Evolutionary conservation across 2,329 filamentous ascomycete species (phyloP).

Genomic region (Paramyrothecium sp.): DNA sequence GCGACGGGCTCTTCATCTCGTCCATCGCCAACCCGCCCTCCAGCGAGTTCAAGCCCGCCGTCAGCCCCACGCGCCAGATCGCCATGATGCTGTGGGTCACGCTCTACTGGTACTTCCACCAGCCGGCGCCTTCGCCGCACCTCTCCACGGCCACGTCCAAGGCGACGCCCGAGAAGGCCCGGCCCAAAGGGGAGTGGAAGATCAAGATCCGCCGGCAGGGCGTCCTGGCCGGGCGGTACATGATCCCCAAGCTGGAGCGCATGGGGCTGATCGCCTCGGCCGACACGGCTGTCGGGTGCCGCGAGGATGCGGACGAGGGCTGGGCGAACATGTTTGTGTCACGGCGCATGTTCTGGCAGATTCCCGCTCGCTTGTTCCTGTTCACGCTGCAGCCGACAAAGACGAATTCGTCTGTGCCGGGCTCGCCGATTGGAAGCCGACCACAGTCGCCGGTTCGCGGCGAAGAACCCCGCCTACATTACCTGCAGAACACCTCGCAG

Average conservation of each 20-base stretch:
- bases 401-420: constrained; percentile 35
- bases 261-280: constrained; percentile 83
- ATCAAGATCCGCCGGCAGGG: constrained; percentile 83
- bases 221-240: constrained; percentile 78
- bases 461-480: constrained; percentile 23
- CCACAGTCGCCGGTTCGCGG: constrained; percentile 48
- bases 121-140: constrained; percentile 67
- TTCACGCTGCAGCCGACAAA: constrained; percentile 72
- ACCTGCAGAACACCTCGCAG: constrained; percentile 22
- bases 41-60: constrained; percentile 75
- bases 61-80: constrained; percentile 82
- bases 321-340: constrained; percentile 84
- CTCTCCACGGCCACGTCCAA: constrained; percentile 62
- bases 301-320: constrained; percentile 59
- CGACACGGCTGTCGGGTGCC: constrained; percentile 70
- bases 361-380: constrained; percentile 81
- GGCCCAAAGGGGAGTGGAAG: constrained; percentile 81
- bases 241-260: constrained; percentile 86
- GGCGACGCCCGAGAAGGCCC: constrained; percentile 65
- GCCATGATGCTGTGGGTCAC: constrained; percentile 97
- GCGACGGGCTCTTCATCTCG: constrained; percentile 87
- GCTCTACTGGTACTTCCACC: constrained; percentile 97
- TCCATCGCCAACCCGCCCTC: constrained; percentile 83
- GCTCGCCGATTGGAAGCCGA: constrained; percentile 52
- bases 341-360: constrained; percentile 84